Conservation (phyloP, 805 yeast genomes). For the Candida vartiovaarae region DNA sequence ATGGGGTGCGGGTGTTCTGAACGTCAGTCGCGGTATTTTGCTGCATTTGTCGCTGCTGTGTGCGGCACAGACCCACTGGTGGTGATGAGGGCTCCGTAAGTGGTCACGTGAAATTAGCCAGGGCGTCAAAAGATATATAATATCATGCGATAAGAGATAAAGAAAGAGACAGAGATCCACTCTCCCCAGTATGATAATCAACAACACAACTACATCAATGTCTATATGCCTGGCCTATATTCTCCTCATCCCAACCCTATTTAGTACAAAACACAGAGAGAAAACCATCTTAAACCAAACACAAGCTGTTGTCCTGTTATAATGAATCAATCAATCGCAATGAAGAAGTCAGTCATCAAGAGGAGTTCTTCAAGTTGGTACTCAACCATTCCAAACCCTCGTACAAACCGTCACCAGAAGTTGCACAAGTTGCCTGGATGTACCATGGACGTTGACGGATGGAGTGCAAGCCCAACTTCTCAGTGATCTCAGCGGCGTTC, state of each 20-base stretch:
- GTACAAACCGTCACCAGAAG: constrained; percentile 97
- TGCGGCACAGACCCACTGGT: too few relatives aligned
- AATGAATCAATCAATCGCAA: neutral
- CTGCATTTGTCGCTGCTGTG: too few relatives aligned
- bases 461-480: constrained; percentile 92
- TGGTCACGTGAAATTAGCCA: too few relatives aligned
- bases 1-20: too few relatives aligned
- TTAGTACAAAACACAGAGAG: constrained; percentile 6
- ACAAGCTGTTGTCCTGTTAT: neutral
- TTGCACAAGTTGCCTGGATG: constrained; percentile 98
- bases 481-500: constrained; percentile 98
- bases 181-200: too few relatives aligned
- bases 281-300: neutral
- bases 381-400: constrained; percentile 98
- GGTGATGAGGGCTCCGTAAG: too few relatives aligned
- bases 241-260: constrained; percentile 1
- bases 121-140: too few relatives aligned
- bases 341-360: constrained; percentile 15
- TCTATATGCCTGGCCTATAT: constrained; percentile 5
- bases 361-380: constrained; percentile 75
- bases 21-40: too few relatives aligned
- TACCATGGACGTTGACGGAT: constrained; percentile 99
- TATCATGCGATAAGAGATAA: too few relatives aligned
- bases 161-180: too few relatives aligned
- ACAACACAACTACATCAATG: neutral